A percentile compares a stretch with the other conserved stretches of the same genome.
phyloP scores from a whole-genome alignment of 495 filamentous ascomycete species.

The Neurospora sp. region DNA sequence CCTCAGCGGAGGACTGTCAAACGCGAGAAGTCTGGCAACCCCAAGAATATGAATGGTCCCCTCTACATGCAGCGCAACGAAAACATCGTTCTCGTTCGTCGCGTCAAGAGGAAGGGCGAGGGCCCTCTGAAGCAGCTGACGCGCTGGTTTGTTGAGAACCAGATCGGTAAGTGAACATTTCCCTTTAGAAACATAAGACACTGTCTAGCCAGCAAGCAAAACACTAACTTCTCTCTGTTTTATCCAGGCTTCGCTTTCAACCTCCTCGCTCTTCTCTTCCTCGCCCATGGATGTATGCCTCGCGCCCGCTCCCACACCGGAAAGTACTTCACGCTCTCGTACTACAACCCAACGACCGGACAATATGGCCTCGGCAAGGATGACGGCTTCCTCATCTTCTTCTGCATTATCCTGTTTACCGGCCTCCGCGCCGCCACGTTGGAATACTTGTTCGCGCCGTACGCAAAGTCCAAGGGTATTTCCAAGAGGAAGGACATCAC shows the following conservation, averaged over 20 bases:
- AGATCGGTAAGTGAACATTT: constrained; percentile 35
- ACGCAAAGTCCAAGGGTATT: constrained; percentile 60
- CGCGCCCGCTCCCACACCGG: constrained; percentile 63
- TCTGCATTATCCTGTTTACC: constrained; percentile 76
- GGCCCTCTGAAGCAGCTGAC: constrained; percentile 29
- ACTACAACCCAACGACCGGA: constrained; percentile 57
- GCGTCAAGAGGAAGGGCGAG: constrained; percentile 36
- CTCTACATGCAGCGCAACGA: constrained; percentile 37
- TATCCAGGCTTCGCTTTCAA: constrained; percentile 25
- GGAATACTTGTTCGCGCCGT: constrained; percentile 73
- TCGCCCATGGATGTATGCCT: constrained; percentile 72
- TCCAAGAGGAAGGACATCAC: constrained; percentile 60
- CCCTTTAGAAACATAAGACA: neutral
- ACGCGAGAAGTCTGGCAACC: constrained; percentile 22
- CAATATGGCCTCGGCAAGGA: constrained; percentile 66
- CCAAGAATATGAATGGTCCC: constrained; percentile 34
- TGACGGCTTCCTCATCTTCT: constrained; percentile 69
- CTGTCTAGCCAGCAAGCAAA: neutral
- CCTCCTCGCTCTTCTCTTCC: constrained; percentile 61
- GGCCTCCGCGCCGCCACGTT: constrained; percentile 75
- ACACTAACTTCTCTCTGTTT: neutral
- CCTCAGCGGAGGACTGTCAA: constrained; percentile 12
- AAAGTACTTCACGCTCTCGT: constrained; percentile 80
- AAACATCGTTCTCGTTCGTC: constrained; percentile 37
- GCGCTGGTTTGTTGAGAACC: constrained; percentile 44